Evolutionary conservation across 805 yeast genomes (phyloP).

Genomic region (Ogataea corticis): DNA sequence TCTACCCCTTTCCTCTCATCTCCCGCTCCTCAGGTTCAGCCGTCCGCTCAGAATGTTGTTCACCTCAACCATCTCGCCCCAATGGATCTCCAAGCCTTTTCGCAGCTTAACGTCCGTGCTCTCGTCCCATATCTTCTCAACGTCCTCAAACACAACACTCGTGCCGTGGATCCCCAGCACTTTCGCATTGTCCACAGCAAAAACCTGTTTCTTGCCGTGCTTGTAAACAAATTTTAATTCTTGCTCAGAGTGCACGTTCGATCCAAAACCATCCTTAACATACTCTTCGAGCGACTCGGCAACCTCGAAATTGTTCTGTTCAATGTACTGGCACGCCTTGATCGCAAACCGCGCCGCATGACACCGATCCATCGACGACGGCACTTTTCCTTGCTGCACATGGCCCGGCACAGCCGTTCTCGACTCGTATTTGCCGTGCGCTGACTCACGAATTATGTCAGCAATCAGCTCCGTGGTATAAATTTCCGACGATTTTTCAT

Average conservation of each 20-base stretch:
- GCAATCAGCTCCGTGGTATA: conserved; percentile 83
- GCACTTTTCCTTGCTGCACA: conserved; percentile 96
- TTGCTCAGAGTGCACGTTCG: conserved; percentile 30
- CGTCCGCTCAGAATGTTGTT: conserved; percentile 77
- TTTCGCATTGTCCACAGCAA: conserved; percentile 50
- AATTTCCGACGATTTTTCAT: conserved; percentile 78
- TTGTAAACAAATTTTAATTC: conserved; percentile 53
- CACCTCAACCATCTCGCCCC: conserved; percentile 60
- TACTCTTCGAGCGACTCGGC: conserved; percentile 12
- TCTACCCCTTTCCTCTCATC: background rate
- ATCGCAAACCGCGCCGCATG: conserved; percentile 88
- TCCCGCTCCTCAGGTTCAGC: conserved; percentile 45
- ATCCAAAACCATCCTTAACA: conserved; percentile 26
- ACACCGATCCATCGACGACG: conserved; percentile 92
- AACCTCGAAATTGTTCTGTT: conserved; percentile 40
- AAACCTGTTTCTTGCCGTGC: conserved; percentile 45
- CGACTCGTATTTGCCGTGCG: conserved; percentile 76
- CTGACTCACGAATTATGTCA: conserved; percentile 71
- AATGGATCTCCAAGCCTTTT: conserved; percentile 68
- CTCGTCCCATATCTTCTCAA: conserved; percentile 55
- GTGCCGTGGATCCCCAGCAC: conserved; percentile 76
- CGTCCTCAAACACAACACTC: conserved; percentile 55
- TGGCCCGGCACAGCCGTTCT: conserved; percentile 98
- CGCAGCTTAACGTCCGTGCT: conserved; percentile 63
- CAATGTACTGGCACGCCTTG: conserved; percentile 85